phyloP scores from a whole-genome alignment of 2,329 filamentous ascomycete species.

The Sporothrix pseudoabietina region DNA sequence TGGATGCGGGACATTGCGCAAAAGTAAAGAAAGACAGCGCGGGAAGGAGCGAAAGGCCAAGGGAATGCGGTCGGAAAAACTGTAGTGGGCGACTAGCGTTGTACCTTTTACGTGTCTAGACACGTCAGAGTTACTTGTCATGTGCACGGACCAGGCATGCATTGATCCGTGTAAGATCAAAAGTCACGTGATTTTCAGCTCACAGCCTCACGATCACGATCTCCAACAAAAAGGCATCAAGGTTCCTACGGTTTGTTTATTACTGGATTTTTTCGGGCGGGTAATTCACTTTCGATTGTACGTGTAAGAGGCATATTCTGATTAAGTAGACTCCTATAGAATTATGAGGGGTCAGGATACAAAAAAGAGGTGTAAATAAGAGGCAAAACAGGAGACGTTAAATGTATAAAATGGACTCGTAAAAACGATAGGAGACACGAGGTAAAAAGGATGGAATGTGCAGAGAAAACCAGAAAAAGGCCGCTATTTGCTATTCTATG shows the following conservation, averaged over 20 bases:
- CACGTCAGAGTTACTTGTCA: not conserved
- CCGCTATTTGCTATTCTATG: conserved; percentile 5
- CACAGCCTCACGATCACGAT: not conserved
- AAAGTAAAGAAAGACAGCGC: not conserved
- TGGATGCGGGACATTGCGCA: conserved; percentile 25
- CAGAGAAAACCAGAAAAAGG: conserved; percentile 11
- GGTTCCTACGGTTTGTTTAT: not conserved
- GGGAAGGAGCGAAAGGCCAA: not conserved
- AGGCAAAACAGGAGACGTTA: not conserved
- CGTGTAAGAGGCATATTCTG: not conserved
- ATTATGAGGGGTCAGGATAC: not conserved
- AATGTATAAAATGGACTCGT: not conserved
- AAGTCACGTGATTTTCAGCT: not conserved
- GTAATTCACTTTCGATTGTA: too few relatives aligned
- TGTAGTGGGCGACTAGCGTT: not conserved
- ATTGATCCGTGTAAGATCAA: conserved; percentile 9
- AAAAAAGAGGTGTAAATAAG: not conserved
- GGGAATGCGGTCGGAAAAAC: conserved; percentile 27
- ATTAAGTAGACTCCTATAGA: not conserved
- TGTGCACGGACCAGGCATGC: conserved; percentile 1
- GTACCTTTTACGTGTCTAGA: not conserved
- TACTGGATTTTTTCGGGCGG: not conserved
- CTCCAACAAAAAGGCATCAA: not conserved
- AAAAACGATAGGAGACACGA: not conserved
- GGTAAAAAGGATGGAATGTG: not conserved